Percentiles rank a stretch among this genome's conserved stretches.
These are phyloP conservation scores for Aspergillus sclerotiicarbonarius DNA, from an alignment of 495 filamentous ascomycete genomes.

Conservation along the genomic window DNA sequence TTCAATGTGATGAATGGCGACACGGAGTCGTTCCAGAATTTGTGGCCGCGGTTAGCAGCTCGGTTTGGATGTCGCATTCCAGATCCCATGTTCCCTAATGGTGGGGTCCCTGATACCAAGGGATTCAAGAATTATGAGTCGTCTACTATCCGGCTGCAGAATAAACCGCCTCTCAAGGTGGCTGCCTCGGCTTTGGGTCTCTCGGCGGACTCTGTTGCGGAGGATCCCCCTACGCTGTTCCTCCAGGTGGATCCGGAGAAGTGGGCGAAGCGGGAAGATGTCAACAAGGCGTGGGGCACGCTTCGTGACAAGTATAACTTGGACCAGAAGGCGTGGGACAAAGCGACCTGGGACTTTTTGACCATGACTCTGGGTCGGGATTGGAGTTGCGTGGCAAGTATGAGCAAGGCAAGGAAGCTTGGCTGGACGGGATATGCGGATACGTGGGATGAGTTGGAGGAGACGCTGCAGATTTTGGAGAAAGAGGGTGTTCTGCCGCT, in stretches of 20 bases:
- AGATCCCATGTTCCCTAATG: slow-evolving; percentile 42
- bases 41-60: slow-evolving; percentile 54
- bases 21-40: slow-evolving; percentile 49
- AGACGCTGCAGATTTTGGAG: slow-evolving; percentile 47
- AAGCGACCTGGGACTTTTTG: slow-evolving; percentile 57
- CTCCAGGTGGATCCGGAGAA: slow-evolving; percentile 49
- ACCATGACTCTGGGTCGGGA: slow-evolving; percentile 51
- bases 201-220: slow-evolving; percentile 22
- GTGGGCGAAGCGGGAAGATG: slow-evolving; percentile 51
- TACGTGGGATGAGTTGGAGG: slow-evolving; percentile 51
- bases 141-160: too few species aligned
- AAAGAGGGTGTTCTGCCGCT: slow-evolving; percentile 24
- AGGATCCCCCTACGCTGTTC: slow-evolving; percentile 30
- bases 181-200: slow-evolving; percentile 39
- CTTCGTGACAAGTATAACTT: slow-evolving; percentile 47
- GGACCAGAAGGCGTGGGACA: slow-evolving; percentile 48
- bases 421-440: slow-evolving; percentile 41
- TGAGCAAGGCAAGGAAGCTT: slow-evolving; percentile 57
- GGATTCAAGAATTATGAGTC: slow-evolving; percentile 21
- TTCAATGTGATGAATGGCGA: slow-evolving; percentile 60
- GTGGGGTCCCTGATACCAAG: slow-evolving; percentile 3
- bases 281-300: slow-evolving; percentile 47
- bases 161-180: slow-evolving; percentile 41
- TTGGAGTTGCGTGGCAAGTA: slow-evolving; percentile 46
- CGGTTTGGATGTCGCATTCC: slow-evolving; percentile 46